Percentiles rank a stretch among this genome's conserved stretches.
Conservation (phyloP, 495 filamentous ascomycete genomes). For the Filosporella fistucella region DNA sequence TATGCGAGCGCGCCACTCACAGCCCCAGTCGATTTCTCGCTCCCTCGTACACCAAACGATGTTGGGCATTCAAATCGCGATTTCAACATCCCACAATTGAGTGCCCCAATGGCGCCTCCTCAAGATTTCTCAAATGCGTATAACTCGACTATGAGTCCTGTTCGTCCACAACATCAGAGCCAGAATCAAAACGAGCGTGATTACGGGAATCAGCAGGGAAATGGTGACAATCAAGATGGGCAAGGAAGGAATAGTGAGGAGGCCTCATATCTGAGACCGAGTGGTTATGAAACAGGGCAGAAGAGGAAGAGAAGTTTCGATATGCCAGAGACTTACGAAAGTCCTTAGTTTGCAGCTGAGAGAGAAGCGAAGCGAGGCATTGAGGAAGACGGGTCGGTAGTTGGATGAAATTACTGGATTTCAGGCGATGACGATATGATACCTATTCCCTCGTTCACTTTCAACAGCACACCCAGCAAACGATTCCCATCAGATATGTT, state of each 20-base stretch:
- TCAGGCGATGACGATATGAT: too few species aligned
- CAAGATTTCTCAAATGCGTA: slow-evolving; percentile 38
- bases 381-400: too few species aligned
- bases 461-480: too few species aligned
- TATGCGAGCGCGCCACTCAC: slow-evolving; percentile 49
- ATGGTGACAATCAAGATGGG: slow-evolving; percentile 29
- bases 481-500: too few species aligned
- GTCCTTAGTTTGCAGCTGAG: slow-evolving; percentile 15
- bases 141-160: slow-evolving; percentile 14
- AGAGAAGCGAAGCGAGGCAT: too few species aligned
- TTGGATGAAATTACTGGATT: too few species aligned
- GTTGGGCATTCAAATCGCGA: slow-evolving; percentile 30
- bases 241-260: slow-evolving; percentile 19
- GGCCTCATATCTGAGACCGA: slow-evolving; percentile 10
- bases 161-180: slow-evolving; percentile 5
- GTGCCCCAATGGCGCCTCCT: slow-evolving; percentile 47
- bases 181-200: slow-evolving; percentile 20
- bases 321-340: slow-evolving; percentile 20
- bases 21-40: slow-evolving; percentile 47
- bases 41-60: slow-evolving; percentile 41
- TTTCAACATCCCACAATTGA: slow-evolving; percentile 51
- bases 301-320: slow-evolving; percentile 48
- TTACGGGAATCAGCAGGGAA: slow-evolving; percentile 14
- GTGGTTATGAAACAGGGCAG: slow-evolving; percentile 30
- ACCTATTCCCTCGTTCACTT: too few species aligned